phyloP scores from a whole-genome alignment of 805 yeast genomes.

The Cyberlindnera japonica region DNA sequence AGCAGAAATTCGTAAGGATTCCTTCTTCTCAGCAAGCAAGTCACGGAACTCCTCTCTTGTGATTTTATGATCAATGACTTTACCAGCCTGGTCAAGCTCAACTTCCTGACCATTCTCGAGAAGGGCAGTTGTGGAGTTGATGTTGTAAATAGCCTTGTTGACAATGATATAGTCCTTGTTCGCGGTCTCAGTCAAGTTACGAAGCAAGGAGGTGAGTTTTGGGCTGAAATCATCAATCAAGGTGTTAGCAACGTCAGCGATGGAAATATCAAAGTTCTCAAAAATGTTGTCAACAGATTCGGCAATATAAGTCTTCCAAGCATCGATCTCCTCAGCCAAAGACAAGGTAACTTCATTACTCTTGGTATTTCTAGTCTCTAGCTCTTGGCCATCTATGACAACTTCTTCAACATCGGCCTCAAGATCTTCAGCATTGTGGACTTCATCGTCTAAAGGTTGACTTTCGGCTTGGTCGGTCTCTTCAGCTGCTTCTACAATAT shows the following conservation, averaged over 20 bases:
- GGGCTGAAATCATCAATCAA: slow-evolving; percentile 29
- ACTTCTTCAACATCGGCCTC: slow-evolving; percentile 5
- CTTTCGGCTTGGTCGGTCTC: neutral
- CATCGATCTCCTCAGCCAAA: slow-evolving; percentile 34
- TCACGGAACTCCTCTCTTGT: slow-evolving; percentile 48
- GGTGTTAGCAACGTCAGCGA: slow-evolving; percentile 28
- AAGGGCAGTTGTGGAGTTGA: slow-evolving; percentile 34
- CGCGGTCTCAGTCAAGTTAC: slow-evolving; percentile 29
- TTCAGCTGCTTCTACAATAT: slow-evolving; percentile 4
- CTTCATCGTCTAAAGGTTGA: slow-evolving; percentile 1
- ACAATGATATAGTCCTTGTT: slow-evolving; percentile 28
- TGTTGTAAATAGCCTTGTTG: slow-evolving; percentile 34
- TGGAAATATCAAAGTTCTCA: slow-evolving; percentile 36
- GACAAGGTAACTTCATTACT: slow-evolving; percentile 11
- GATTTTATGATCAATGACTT: slow-evolving; percentile 35
- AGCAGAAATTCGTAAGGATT: slow-evolving; percentile 29
- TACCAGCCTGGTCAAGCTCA: slow-evolving; percentile 33
- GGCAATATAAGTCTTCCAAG: slow-evolving; percentile 35
- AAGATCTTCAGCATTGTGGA: neutral
- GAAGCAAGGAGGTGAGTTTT: slow-evolving; percentile 33
- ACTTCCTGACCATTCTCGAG: slow-evolving; percentile 32
- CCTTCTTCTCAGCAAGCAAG: slow-evolving; percentile 32
- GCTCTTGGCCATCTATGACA: slow-evolving; percentile 7
- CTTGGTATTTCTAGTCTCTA: no score
- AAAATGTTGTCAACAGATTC: slow-evolving; percentile 37